Evolutionary conservation across 176 grass and related monocot species (phyloP).

Genomic region (Carex parvula): DNA sequence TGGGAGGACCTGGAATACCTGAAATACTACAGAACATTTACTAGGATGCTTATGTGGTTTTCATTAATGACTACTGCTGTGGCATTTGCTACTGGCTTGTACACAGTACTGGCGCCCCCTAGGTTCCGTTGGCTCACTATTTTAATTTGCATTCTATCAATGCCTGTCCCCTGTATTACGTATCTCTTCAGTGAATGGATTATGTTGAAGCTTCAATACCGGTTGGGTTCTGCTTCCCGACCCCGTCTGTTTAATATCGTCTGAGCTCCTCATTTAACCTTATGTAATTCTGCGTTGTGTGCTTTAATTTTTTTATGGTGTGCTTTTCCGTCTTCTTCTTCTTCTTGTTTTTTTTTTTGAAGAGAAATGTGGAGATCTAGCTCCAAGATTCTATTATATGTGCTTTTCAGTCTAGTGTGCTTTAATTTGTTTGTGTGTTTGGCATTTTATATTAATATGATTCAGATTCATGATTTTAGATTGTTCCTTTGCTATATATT

Average conservation of each 20-base stretch:
- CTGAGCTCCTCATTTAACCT: neutral
- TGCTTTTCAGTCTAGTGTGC: too few relatives aligned
- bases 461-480: too few relatives aligned
- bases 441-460: too few relatives aligned
- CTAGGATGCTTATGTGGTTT: slow-evolving; percentile 33
- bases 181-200: neutral
- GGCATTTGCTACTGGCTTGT: slow-evolving; percentile 5
- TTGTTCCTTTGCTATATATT: too few relatives aligned
- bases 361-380: too few relatives aligned
- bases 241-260: neutral
- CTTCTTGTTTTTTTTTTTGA: too few relatives aligned
- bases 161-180: neutral
- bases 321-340: too few relatives aligned
- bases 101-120: neutral
- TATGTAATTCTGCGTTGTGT: too few relatives aligned
- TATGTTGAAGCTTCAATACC: neutral
- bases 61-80: neutral
- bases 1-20: slow-evolving; percentile 31
- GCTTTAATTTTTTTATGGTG: too few relatives aligned
- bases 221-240: neutral
- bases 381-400: too few relatives aligned
- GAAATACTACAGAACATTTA: slow-evolving; percentile 25
- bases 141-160: neutral
- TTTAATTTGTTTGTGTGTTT: too few relatives aligned
- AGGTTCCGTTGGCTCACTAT: neutral